Base-by-base conservation (phyloP, 78 protist genomes). In the Cavenderia fasciculata region DNA sequence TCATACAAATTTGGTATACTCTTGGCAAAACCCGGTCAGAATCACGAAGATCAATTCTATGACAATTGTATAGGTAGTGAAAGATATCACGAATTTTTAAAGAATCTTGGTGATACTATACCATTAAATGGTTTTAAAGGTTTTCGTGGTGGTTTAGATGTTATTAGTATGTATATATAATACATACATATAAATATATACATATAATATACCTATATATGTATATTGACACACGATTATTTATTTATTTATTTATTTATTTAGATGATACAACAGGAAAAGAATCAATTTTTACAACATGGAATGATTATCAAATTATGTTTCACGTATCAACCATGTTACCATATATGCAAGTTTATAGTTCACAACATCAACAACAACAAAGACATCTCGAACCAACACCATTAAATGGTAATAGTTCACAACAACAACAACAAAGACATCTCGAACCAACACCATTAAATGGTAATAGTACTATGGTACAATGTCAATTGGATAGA, bases 61-160 rank as follows among this genome's bases (percentile, higher is more conserved):
- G 29, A 54, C 23, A 89, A 89, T 47, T 36, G 94, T 76, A 61
- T 59, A 33, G 46, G 82, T 38, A 36, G 54, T 43, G 71, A 38
- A 36, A 38, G 51, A 54, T 87, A 56, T 43, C 21, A 40, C 31
- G 82, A 78, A 18, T 91, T 91, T 47, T 56, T 91, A 49, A 66
- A 59, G 23, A 19, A 65, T 10, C 33, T 91, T n/a, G 95, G 95
- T 27, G 74, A 62, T 36, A 63, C 46, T 6, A 69, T 93, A 5
- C 36, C 49, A 54, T 56, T 93, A 62, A 66, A 66, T n/a, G 70
- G 70, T 18, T 93, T 84, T 25, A 61, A 84, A 25, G 44, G 59
- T 16, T 93, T 75, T 84, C 54, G 86, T 51, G 95, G 94, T 36
- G 95, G 95, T 40, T 63, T 93, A 41, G 95, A 92, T 59, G 95